Percentiles rank a stretch among this genome's conserved stretches.
phyloP scores from a whole-genome alignment of 2,329 filamentous ascomycete genomes.

The Aschersonia sp. region DNA sequence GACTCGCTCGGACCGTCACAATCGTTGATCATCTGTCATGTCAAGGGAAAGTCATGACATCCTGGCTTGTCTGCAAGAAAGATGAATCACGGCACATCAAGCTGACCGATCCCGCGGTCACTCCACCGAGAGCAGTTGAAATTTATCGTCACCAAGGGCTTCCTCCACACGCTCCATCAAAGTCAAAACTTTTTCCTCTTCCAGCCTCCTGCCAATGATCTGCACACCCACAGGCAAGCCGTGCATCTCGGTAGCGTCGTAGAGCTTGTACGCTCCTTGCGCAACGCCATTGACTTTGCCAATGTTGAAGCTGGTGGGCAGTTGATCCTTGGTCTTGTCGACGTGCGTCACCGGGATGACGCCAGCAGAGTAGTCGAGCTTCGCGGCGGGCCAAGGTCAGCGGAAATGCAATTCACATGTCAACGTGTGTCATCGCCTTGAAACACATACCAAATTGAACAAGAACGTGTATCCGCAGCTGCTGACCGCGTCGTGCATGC shows the following conservation, averaged over 20 bases:
- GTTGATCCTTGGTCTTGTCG: slow-evolving; percentile 50
- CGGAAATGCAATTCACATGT: neutral
- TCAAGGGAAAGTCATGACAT: no score
- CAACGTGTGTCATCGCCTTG: no score
- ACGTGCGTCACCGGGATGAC: slow-evolving; percentile 79
- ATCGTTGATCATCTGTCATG: no score
- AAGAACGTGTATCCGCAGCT: slow-evolving; percentile 89
- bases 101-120: slow-evolving; percentile 8
- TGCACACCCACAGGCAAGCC: slow-evolving; percentile 80
- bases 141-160: slow-evolving; percentile 47
- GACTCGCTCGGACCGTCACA: no score
- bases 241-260: slow-evolving; percentile 71
- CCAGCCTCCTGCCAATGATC: slow-evolving; percentile 62
- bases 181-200: slow-evolving; percentile 78
- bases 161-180: slow-evolving; percentile 69
- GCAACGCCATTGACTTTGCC: slow-evolving; percentile 65
- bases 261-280: slow-evolving; percentile 70
- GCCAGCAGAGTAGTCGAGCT: slow-evolving; percentile 77
- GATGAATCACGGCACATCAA: neutral
- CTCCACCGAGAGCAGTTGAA: slow-evolving; percentile 34
- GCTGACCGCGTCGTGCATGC: slow-evolving; percentile 72
- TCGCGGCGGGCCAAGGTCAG: neutral
- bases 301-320: slow-evolving; percentile 46
- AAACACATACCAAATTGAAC: slow-evolving; percentile 65
- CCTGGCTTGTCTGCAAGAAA: no score